Percentiles rank a stretch among this genome's conserved stretches.
Conservation (phyloP, 225 moss, liverwort and hornwort genomes). For the Pseudoscleropodium purum region DNA sequence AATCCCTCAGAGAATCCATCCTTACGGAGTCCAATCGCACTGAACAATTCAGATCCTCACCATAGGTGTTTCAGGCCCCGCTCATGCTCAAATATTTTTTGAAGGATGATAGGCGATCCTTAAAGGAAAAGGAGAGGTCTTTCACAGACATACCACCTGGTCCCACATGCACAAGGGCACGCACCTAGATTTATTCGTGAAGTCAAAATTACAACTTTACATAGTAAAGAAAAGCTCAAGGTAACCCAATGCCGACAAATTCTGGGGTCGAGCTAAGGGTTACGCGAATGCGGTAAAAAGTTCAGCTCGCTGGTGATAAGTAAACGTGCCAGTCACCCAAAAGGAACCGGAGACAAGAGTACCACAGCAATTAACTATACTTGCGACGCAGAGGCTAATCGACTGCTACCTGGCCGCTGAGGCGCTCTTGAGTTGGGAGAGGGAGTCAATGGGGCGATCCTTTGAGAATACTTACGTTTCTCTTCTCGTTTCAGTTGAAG, state of each 20-base stretch:
- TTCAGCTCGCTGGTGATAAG: background rate
- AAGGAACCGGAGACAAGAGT: background rate
- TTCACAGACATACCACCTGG: conserved; percentile 17
- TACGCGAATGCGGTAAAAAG: background rate
- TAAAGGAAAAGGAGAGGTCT: conserved; percentile 42
- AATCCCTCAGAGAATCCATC: conserved; percentile 38
- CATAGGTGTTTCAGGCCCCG: conserved; percentile 21
- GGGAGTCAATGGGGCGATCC: conserved; percentile 24
- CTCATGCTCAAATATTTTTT: conserved; percentile 27
- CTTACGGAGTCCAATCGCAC: conserved; percentile 51
- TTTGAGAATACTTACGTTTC: conserved; percentile 41
- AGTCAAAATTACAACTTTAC: conserved; percentile 25
- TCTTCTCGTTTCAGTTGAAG: conserved; percentile 79
- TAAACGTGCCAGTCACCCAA: background rate
- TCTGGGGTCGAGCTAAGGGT: conserved; percentile 2
- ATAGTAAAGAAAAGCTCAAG: conserved; percentile 7
- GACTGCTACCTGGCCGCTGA: conserved; percentile 39
- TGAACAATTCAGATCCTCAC: conserved; percentile 58
- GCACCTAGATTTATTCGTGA: background rate
- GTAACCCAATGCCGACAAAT: conserved; percentile 9
- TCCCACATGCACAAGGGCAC: background rate
- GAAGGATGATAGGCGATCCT: conserved; percentile 40
- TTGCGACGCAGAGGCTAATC: conserved; percentile 28
- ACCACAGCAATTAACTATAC: background rate
- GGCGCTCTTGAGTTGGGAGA: conserved; percentile 42